Base-by-base conservation (phyloP, 2,329 filamentous ascomycete genomes). In the Aspergillus puulaauensis region DNA sequence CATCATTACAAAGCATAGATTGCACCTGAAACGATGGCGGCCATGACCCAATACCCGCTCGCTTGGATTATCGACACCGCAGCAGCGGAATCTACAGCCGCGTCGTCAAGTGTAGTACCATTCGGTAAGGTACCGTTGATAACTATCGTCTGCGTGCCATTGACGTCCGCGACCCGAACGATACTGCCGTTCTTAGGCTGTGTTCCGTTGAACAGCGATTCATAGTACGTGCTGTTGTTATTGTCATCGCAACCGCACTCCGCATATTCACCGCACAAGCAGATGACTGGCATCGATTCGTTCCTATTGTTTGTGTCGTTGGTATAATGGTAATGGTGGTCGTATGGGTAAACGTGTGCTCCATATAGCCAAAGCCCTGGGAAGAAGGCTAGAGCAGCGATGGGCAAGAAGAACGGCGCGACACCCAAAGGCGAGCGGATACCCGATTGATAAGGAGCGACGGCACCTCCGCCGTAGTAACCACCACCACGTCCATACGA, bases 161-260 rank as follows among this genome's bases (percentile, higher is more conserved):
- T 80, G 19, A 74, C 77, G 33, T 69, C 66, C 3, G 70, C 70
- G 4, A 78, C 71, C 40, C 64, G 69, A 17, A 77, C 71, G 8
- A 71, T 58, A 23, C 68, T 77, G 6, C 71, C 72, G 59, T 80
- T 80, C 52, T 60, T 64, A 0, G 72, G 70, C 37, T 70, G 66
- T 3, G 71, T 76, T 35, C 77, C 75, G 48, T 77, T 73, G 60
- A 81, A 70, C 1, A 80, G 59, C 12, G 73, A 70, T 45, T 76
- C 66, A 56, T 79, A 69, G 60, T 76, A 79, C 1, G 74, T 78
- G 46, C 65, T 64, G 58, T 80, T 78, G 43, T 72, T 71, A 60
- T 76, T 78, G 41, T 79, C 72, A 56, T 86, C 85, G 65, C 85
- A 88, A 4, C 84, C 83, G 65, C 85, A 88, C 35, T 78, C 76